Evolutionary conservation across 1,284 basidiomycete species (phyloP), one percentile per base, ranked within the genome.

Genomic region (Ceratobasidium sp.): DNA sequence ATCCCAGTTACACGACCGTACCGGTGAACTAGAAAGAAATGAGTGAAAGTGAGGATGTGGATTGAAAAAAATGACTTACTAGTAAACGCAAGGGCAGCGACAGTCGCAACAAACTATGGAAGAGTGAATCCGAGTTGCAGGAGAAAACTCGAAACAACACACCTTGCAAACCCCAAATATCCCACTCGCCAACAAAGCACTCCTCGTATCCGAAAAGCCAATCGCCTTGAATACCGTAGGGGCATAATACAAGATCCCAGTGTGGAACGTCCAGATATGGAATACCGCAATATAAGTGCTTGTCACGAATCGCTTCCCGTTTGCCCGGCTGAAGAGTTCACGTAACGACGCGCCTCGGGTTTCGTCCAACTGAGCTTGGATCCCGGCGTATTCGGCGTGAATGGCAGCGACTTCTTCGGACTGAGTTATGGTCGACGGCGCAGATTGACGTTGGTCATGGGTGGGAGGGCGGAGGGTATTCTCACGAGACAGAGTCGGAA

Each of bases 181-280:
- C 1, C 75, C 75, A 37, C 75, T 76, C 27, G 73, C 75, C 31
- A 76, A 54, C 31, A 76, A 29, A 24, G 73, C 74, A 37, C 64
- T 71, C 53, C 73, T 76, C 24, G 59, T 69, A 41, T 65, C 64
- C 34, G 75, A 76, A 46, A 76, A 74, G 29, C 75, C 75, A 34
- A 76, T 74, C 13, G 63, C 69, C 66, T 62, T 71, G 74, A 76
- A 76, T 37, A 76, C 74, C 19, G 73, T 76, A 6, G 75, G 73
- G 3, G 75, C 75, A 49, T 76, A 76, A 29, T 76, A 76, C 41
- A 76, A 51, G 22, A 76, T 74, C 11, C 73, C 75, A n/a, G 73
- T 76, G 34, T 76, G 75, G 41, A 66, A 74, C 11, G 62, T 65
- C 75, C 73, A 76, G 37, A 76, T 76, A 49, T 76, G 75, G 65